A percentile compares a stretch with the other conserved stretches of the same genome.
Evolutionary conservation across 345 rosid species (phyloP).

Genomic region (Populus euphratica): DNA sequence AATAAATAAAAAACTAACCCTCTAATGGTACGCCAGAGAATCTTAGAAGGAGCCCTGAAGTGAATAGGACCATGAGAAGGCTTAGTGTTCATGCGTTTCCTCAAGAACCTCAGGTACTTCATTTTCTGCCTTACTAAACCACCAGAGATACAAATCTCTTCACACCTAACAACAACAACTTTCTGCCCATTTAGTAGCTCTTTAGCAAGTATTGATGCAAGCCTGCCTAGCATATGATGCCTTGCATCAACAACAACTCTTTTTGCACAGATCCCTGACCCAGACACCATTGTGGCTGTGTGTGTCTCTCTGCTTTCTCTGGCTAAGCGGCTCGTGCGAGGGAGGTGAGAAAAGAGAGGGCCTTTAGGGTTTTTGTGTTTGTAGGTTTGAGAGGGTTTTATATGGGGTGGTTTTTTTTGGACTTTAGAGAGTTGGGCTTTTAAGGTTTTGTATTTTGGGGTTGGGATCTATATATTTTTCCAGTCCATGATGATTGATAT

Average conservation of each 20-base stretch:
- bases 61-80: constrained; percentile 43
- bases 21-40: constrained; percentile 36
- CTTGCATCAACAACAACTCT: constrained; percentile 26
- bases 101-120: constrained; percentile 26
- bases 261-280: constrained; percentile 26
- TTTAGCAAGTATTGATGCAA: constrained; percentile 28
- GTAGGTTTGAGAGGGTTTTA: background rate
- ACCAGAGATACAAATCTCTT: constrained; percentile 33
- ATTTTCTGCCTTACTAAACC: constrained; percentile 27
- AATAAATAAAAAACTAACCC: constrained; percentile 17
- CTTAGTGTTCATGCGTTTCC: constrained; percentile 33
- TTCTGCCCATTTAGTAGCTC: constrained; percentile 37
- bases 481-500: background rate
- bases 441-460: background rate
- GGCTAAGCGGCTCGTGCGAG: constrained; percentile 7
- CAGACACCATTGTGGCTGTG: constrained; percentile 17
- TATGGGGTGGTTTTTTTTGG: background rate
- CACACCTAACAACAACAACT: constrained; percentile 36
- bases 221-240: constrained; percentile 27
- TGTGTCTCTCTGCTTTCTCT: background rate
- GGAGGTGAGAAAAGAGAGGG: background rate
- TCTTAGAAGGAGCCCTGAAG: constrained; percentile 37
- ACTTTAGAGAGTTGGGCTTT: background rate
- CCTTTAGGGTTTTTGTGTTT: constrained; percentile 9
- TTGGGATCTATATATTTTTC: background rate